Evolutionary conservation across 306 rosid genomes (phyloP).

Genomic region (Vigna nakashimae): DNA sequence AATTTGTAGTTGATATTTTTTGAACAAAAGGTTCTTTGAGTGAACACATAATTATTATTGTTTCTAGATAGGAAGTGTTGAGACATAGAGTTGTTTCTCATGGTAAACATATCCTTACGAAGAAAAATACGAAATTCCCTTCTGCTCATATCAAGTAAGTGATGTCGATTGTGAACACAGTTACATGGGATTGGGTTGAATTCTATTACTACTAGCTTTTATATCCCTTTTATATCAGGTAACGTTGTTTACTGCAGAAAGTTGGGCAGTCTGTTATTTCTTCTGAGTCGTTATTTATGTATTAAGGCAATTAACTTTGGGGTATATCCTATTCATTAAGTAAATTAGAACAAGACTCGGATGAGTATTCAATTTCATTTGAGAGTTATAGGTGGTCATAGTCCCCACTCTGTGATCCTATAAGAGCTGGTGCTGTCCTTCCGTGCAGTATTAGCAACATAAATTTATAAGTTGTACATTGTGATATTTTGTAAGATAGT

Average conservation of each 20-base stretch:
- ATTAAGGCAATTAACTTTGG: background rate
- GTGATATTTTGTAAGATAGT: background rate
- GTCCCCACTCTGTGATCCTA: background rate
- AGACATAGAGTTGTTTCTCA: constrained; percentile 21
- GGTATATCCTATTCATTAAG: constrained; percentile 15
- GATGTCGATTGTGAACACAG: background rate
- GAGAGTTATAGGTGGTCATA: constrained; percentile 16
- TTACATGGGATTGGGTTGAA: constrained; percentile 23
- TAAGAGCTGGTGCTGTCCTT: constrained; percentile 8
- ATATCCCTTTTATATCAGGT: background rate
- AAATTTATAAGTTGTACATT: constrained; percentile 16
- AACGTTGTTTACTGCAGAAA: constrained; percentile 1
- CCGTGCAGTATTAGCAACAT: constrained; percentile 14
- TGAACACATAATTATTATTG: background rate
- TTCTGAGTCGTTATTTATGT: background rate
- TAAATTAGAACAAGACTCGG: background rate
- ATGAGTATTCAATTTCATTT: constrained; percentile 19
- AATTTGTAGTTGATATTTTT: background rate
- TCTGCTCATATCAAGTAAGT: background rate
- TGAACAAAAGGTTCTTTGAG: constrained; percentile 1
- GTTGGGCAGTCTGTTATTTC: constrained; percentile 22
- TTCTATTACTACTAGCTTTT: background rate
- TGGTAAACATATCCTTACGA: background rate
- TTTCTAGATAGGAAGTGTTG: background rate
- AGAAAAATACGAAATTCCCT: background rate